Conservation (phyloP, 176 grass and related monocot genomes). For the Elaeis guineensis region DNA sequence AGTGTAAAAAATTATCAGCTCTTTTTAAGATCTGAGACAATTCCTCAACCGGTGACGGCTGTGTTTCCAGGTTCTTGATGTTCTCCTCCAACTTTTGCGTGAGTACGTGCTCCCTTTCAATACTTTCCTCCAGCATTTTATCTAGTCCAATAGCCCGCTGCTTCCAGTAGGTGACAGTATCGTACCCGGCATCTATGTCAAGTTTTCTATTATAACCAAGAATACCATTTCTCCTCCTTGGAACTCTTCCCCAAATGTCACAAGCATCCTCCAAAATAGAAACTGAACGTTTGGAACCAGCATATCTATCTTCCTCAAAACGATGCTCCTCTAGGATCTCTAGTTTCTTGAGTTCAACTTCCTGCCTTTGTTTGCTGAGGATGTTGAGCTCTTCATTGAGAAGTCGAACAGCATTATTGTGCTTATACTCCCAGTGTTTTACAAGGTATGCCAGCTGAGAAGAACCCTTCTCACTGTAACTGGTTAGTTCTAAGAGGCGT, state of each 20-base stretch:
- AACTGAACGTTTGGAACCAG: slow-evolving; percentile 44
- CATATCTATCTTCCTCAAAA: slow-evolving; percentile 63
- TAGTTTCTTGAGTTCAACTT: slow-evolving; percentile 68
- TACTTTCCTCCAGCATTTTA: slow-evolving; percentile 50
- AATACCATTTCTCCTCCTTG: slow-evolving; percentile 30
- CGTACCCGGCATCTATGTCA: slow-evolving; percentile 55
- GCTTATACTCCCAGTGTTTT: slow-evolving; percentile 62
- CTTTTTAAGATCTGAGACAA: slow-evolving; percentile 68
- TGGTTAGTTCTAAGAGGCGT: slow-evolving; percentile 44
- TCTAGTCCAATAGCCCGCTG: slow-evolving; percentile 43
- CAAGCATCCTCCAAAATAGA: slow-evolving; percentile 77
- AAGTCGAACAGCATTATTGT: slow-evolving; percentile 40
- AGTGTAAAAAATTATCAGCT: slow-evolving; percentile 95
- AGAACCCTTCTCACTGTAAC: slow-evolving; percentile 60
- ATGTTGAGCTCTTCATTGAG: slow-evolving; percentile 50
- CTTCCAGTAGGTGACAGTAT: slow-evolving; percentile 58
- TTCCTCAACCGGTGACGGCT: slow-evolving; percentile 58
- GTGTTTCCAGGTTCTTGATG: slow-evolving; percentile 53
- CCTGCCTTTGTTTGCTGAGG: slow-evolving; percentile 58
- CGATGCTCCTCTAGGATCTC: slow-evolving; percentile 64
- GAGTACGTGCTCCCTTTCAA: slow-evolving; percentile 57
- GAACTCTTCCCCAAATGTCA: slow-evolving; percentile 50
- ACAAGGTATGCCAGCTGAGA: slow-evolving; percentile 53
- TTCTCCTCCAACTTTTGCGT: slow-evolving; percentile 49
- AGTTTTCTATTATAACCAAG: slow-evolving; percentile 42